These are phyloP conservation scores for Xylaria sp. DNA, from an alignment of 2,329 filamentous ascomycete species.

Conservation along the genomic window DNA sequence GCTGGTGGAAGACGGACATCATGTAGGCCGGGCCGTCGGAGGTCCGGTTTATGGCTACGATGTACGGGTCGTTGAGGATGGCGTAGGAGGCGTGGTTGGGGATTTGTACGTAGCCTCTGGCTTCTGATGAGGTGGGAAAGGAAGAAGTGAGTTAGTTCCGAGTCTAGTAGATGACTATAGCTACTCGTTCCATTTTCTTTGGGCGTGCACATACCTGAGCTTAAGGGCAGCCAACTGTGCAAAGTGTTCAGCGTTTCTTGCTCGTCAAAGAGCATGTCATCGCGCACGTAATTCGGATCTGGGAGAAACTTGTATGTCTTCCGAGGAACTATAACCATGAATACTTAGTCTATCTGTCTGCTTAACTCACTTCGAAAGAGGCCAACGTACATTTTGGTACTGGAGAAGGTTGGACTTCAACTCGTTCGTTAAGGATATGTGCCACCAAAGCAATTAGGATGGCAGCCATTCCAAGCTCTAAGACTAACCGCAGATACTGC, in stretches of 20 bases:
- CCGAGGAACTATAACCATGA: conserved; percentile 46
- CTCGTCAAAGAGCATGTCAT: conserved; percentile 52
- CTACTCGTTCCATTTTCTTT: background rate
- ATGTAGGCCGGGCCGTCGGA: conserved; percentile 53
- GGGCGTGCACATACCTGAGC: conserved; percentile 42
- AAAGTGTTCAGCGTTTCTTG: conserved; percentile 49
- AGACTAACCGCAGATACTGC: conserved; percentile 45
- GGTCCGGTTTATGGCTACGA: conserved; percentile 46
- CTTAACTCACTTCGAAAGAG: background rate
- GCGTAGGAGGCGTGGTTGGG: conserved; percentile 47
- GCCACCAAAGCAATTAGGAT: conserved; percentile 46
- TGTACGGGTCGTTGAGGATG: conserved; percentile 48
- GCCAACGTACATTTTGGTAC: conserved; percentile 49
- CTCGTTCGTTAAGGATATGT: conserved; percentile 36
- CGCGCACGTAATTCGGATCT: conserved; percentile 49
- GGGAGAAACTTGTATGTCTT: conserved; percentile 52
- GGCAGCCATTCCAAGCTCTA: conserved; percentile 49
- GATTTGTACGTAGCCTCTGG: conserved; percentile 51
- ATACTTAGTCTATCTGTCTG: conserved; percentile 23
- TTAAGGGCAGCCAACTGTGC: conserved; percentile 53
- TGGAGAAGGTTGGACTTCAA: conserved; percentile 41
- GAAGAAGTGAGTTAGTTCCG: background rate
- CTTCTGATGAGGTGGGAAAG: conserved; percentile 36
- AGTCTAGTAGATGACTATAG: background rate
- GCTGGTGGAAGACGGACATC: conserved; percentile 55